A percentile compares a stretch with the other conserved stretches of the same genome.
phyloP scores from a whole-genome alignment of 805 yeast genomes.

The Groenewaldozyma tartarivorans region DNA sequence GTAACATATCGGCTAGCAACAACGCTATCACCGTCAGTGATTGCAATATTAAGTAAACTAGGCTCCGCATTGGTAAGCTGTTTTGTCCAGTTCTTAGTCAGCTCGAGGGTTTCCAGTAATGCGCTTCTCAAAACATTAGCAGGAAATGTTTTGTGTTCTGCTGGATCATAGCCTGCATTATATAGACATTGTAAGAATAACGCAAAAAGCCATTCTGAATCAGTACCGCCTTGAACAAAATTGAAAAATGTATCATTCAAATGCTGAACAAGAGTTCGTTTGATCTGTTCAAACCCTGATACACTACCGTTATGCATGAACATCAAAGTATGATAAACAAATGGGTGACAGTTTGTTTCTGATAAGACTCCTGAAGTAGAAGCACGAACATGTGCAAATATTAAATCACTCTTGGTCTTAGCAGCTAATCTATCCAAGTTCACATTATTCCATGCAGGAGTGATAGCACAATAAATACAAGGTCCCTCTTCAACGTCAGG shows the following conservation, averaged over 20 bases:
- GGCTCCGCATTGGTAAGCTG: slow-evolving; percentile 57
- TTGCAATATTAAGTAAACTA: slow-evolving; percentile 83
- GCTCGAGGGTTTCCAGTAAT: slow-evolving; percentile 59
- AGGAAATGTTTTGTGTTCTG: slow-evolving; percentile 41
- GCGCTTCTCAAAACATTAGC: slow-evolving; percentile 52
- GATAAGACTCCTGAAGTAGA: slow-evolving; percentile 89
- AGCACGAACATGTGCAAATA: slow-evolving; percentile 94
- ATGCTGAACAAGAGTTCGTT: slow-evolving; percentile 61
- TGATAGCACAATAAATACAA: slow-evolving; percentile 87
- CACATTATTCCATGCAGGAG: slow-evolving; percentile 95
- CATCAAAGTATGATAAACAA: slow-evolving; percentile 75
- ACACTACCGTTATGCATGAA: slow-evolving; percentile 95
- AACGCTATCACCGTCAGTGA: slow-evolving; percentile 82
- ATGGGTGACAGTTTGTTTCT: slow-evolving; percentile 97
- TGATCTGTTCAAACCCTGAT: slow-evolving; percentile 61
- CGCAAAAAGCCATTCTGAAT: slow-evolving; percentile 90
- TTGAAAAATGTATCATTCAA: slow-evolving; percentile 73
- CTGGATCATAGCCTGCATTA: slow-evolving; percentile 70
- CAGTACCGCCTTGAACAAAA: slow-evolving; percentile 85
- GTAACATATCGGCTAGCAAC: slow-evolving; percentile 85
- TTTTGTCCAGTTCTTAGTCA: slow-evolving; percentile 71
- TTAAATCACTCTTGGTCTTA: slow-evolving; percentile 73
- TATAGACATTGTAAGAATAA: slow-evolving; percentile 68
- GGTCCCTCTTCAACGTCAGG: slow-evolving; percentile 56
- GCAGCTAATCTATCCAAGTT: slow-evolving; percentile 78